Percentiles rank a stretch among this genome's conserved stretches.
These are phyloP conservation scores for Stephanodiscus triporus DNA, from an alignment of 108 stramenopile genomes.

Conservation along the genomic window DNA sequence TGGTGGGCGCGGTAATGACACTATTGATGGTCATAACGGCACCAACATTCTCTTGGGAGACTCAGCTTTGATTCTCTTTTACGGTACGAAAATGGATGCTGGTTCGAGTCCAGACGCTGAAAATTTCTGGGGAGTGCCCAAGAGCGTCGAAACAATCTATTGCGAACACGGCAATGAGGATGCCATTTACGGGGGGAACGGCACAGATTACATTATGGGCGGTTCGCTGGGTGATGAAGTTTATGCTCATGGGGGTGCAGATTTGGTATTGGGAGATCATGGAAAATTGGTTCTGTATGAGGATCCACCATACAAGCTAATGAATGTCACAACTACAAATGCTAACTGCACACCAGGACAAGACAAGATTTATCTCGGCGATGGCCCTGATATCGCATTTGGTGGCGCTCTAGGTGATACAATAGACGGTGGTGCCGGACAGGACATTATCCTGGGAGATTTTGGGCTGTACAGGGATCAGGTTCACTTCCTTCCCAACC, in stretches of 20 bases:
- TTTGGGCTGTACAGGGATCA: constrained; percentile 16
- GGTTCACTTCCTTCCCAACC: constrained; percentile 20
- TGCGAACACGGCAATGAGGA: constrained; percentile 27
- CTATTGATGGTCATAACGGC: constrained; percentile 21
- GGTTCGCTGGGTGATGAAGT: constrained; percentile 20
- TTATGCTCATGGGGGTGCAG: constrained; percentile 10
- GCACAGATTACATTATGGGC: constrained; percentile 23
- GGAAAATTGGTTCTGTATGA: constrained; percentile 25
- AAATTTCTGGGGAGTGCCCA: constrained; percentile 11
- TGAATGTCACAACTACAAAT: constrained; percentile 11
- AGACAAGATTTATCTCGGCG: constrained; percentile 32
- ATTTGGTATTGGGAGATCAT: constrained; percentile 46
- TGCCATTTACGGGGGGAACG: constrained; percentile 23
- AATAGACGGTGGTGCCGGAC: constrained; percentile 32
- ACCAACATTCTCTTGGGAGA: constrained; percentile 29
- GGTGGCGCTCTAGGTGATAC: constrained; percentile 33
- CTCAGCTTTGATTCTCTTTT: constrained; percentile 10
- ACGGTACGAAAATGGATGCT: not conserved
- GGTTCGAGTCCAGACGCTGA: constrained; percentile 7
- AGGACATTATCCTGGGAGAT: constrained; percentile 43
- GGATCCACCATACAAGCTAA: constrained; percentile 19
- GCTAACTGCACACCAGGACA: constrained; percentile 29
- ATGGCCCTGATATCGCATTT: constrained; percentile 43
- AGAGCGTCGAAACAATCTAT: constrained; percentile 10
- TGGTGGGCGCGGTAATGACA: constrained; percentile 29